phyloP scores from a whole-genome alignment of 805 yeast genomes.

The Pichia gijzeniarum region DNA sequence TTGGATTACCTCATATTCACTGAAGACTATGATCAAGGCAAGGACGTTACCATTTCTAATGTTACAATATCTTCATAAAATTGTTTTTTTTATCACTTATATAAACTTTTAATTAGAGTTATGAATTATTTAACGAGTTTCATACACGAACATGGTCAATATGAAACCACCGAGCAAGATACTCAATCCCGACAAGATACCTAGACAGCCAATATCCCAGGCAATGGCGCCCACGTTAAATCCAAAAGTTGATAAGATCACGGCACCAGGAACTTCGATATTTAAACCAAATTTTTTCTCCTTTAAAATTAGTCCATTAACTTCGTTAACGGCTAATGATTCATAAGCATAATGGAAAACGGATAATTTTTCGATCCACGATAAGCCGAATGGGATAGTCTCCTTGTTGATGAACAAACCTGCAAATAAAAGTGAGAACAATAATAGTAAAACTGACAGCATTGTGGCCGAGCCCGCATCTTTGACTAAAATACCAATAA shows the following conservation, averaged over 20 bases:
- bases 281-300: conserved; percentile 90
- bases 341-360: conserved; percentile 96
- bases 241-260: conserved; percentile 91
- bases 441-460: conserved; percentile 73
- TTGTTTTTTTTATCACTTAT: neutral
- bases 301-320: conserved; percentile 70
- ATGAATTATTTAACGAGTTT: conserved; percentile 44
- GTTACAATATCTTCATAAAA: neutral
- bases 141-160: conserved; percentile 67
- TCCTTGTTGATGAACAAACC: conserved; percentile 90
- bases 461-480: conserved; percentile 92
- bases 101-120: neutral
- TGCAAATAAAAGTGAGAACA: conserved; percentile 85
- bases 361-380: conserved; percentile 76
- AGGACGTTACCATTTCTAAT: conserved; percentile 1
- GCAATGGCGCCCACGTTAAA: conserved; percentile 74
- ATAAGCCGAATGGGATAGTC: conserved; percentile 39
- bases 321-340: conserved; percentile 87
- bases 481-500: conserved; percentile 79
- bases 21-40: neutral
- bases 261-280: conserved; percentile 97
- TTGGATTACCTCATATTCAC: conserved; percentile 3
- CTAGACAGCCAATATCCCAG: conserved; percentile 57
- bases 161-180: conserved; percentile 67
- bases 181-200: conserved; percentile 52